Evolutionary conservation across 106 monocot species (phyloP).

Genomic region (Vanilla planifolia): DNA sequence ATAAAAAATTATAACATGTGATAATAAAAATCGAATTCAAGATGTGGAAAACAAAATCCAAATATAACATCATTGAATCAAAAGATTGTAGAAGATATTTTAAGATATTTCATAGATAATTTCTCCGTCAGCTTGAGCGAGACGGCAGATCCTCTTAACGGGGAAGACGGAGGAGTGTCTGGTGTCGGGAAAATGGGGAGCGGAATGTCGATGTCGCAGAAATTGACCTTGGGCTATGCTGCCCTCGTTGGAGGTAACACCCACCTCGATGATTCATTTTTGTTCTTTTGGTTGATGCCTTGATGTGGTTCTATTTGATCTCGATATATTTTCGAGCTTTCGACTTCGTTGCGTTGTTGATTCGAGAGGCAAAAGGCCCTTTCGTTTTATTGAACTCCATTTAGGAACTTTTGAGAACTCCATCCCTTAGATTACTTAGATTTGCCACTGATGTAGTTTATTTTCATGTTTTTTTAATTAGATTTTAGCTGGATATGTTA

Average conservation of each 20-base stretch:
- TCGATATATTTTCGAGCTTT: background rate
- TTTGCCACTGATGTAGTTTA: no score
- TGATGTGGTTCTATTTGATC: background rate
- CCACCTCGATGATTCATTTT: background rate
- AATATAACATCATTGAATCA: no score
- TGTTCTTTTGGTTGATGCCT: background rate
- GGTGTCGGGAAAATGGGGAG: slow-evolving; percentile 5
- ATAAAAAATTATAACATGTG: no score
- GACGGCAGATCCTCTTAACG: no score
- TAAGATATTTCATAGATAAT: no score
- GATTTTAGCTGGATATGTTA: no score
- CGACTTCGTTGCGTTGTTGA: no score
- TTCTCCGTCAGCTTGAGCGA: no score
- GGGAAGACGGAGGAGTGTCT: slow-evolving; percentile 6
- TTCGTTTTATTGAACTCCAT: background rate
- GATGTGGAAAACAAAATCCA: no score
- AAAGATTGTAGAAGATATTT: no score
- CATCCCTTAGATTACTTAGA: background rate
- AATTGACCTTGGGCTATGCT: slow-evolving; percentile 61
- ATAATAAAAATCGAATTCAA: no score
- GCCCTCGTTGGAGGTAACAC: slow-evolving; percentile 56
- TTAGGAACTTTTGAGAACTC: background rate
- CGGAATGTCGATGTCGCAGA: slow-evolving; percentile 82
- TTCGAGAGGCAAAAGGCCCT: background rate
- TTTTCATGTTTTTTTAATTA: no score